Evolutionary conservation across 129 eudicot genomes (phyloP), one percentile per base, ranked within the genome.

Genomic region (Chrysanthemum lavandulifolium): DNA sequence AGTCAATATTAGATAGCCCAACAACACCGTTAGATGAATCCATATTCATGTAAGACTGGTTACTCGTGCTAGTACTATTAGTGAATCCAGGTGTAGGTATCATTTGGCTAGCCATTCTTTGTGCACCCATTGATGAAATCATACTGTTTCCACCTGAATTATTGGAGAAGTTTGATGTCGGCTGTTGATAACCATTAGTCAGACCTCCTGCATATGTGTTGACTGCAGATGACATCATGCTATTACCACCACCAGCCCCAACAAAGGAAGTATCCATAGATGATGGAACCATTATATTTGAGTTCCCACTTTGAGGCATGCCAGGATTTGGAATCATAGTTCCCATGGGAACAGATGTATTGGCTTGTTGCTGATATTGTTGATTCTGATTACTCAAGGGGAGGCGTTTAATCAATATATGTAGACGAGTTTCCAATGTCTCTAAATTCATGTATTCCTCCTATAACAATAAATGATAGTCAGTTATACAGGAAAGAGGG

Each of bases 271-370:
- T 74, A 72, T 89, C 89, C 18, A 80, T 68, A 36, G 96, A 81
- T 53, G 95, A 81, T 14, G 88, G 59, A 40, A 73, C 82, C 78
- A 69, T 67, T 71, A 83, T 18, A 73, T 60, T 87, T 66, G 95
- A 85, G 80, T 81, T 83, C 65, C 88, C 89, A 76, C 74, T 84
- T 80, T 83, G 98, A 61, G 85, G 85, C 85, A 92, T 87, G 16
- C 98, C 95, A 57, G 98, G 96, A 64, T 90, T 89, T 72, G 98
- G 98, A 65, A 93, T 93, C 98, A 89, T 93, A 13, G 88, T 83
- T 78, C 91, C 91, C 69, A 80, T 81, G 27, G 83, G 60, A 67
- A 85, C 71, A 47, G 98, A 78, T 73, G 92, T 69, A 75, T 82
- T 89, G 49, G 65, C 84, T 73, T 76, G 94, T 49, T 86, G 91